A percentile compares a stretch with the other conserved stretches of the same genome.
phyloP scores from a whole-genome alignment of 345 rosid species.

The Geranium rotundifolium region DNA sequence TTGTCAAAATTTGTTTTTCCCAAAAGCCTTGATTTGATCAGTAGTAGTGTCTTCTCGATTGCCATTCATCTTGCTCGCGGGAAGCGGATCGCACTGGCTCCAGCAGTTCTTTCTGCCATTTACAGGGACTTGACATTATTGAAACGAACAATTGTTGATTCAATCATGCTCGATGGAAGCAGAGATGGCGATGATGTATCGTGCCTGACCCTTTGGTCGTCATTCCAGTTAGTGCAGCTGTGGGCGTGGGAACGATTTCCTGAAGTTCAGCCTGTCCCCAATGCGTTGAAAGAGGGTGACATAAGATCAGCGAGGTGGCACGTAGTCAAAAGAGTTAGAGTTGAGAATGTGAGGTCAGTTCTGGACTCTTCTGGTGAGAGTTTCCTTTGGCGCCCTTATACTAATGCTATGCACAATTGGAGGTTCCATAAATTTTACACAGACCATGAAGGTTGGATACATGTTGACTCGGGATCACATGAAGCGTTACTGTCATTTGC shows the following conservation, averaged over 20 bases:
- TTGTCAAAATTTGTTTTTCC: slow-evolving; percentile 38
- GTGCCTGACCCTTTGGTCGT: background rate
- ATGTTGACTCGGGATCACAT: slow-evolving; percentile 5
- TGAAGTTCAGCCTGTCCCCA: slow-evolving; percentile 17
- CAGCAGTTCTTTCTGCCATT: slow-evolving; percentile 42
- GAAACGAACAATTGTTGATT: slow-evolving; percentile 17
- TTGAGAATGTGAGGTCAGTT: slow-evolving; percentile 6
- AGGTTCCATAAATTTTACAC: slow-evolving; percentile 14
- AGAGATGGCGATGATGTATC: too few species aligned
- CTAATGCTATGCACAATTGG: slow-evolving; percentile 14
- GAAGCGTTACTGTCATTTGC: slow-evolving; percentile 23
- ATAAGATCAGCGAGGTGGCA: slow-evolving; percentile 26
- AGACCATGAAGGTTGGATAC: slow-evolving; percentile 14
- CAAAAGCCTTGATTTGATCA: background rate
- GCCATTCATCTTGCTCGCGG: slow-evolving; percentile 42
- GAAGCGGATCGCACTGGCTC: slow-evolving; percentile 33
- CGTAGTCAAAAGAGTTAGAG: slow-evolving; percentile 1
- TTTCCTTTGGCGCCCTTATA: slow-evolving; percentile 44
- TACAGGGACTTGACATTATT: slow-evolving; percentile 29
- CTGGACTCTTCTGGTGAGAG: slow-evolving; percentile 16
- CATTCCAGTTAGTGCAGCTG: slow-evolving; percentile 28
- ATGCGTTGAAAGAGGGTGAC: slow-evolving; percentile 9
- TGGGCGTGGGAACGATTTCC: slow-evolving; percentile 37
- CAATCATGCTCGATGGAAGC: too few species aligned
- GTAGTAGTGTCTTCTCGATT: slow-evolving; percentile 20